Base-by-base conservation (phyloP, 345 rosid genomes). In the Moricandia arvensis region DNA sequence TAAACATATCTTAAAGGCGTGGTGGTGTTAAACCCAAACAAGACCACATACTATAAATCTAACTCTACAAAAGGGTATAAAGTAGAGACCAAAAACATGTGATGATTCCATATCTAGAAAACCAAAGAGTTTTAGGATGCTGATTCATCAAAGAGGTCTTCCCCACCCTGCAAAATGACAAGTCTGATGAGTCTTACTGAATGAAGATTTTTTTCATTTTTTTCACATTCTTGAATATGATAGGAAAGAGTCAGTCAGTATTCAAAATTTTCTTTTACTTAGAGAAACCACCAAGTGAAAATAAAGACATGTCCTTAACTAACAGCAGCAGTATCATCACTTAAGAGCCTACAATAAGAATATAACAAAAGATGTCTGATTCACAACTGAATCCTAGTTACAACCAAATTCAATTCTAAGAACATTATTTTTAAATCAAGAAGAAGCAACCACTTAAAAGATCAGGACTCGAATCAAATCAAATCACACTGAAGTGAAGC, bases 91-190 rank as follows among this genome's bases (percentile, higher is more conserved):
- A 29, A 43, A 51, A 31, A 17, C 31, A 24, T 21, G 11, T 21
- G 18, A 17, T 13, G 7, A 54, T 49, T 59, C 16, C 9, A 37
- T 26, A 26, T 24, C 4, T n/a, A 66, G 7, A 53, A 27, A 51
- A 62, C 31, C 51, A 43, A 72, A 27, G 55, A 33, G 16, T 49
- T 49, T 21, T n/a, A 81, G 90, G 88, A 81, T 90, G 92, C 93
- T 92, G 99, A 78, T 92, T 95, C 97, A 95, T 95, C 91, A 90
- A 84, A 10, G 97, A 95, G 47, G 97, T 95, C 87, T 90, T 95
- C 57, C 99, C 97, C 9, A 95, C 99, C 87, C 99, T 95, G 86
- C 68, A 83, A 57, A 75, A 71, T 13, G 0, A 76, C 24, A 75
- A 51, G 6, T 27, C 27, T 3, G 18, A 43, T 47, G 6, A 74